Conservation (phyloP, 768 basidiomycete species). For the Mycena olivaceomarginata region DNA sequence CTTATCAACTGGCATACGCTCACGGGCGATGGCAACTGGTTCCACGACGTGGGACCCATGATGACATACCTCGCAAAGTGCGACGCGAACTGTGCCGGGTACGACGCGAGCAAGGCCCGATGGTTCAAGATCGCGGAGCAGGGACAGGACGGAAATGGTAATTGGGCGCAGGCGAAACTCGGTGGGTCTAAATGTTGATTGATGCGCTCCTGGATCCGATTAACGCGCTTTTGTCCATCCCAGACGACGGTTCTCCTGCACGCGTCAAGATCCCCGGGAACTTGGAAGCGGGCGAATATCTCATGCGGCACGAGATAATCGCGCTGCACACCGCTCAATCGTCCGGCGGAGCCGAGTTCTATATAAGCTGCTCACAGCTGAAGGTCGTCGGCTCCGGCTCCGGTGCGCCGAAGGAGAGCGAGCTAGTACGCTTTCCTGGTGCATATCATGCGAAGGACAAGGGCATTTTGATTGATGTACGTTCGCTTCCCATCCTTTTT, state of each 20-base stretch:
- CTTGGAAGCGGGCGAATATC: slow-evolving; percentile 67
- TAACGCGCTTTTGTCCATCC: slow-evolving; percentile 19
- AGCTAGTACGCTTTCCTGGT: slow-evolving; percentile 52
- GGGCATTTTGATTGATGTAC: slow-evolving; percentile 58
- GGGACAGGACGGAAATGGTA: slow-evolving; percentile 55
- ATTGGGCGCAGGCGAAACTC: slow-evolving; percentile 63
- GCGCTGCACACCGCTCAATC: slow-evolving; percentile 62
- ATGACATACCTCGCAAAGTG: slow-evolving; percentile 65
- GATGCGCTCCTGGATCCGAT: neutral
- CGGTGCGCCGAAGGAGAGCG: slow-evolving; percentile 47
- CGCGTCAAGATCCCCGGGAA: slow-evolving; percentile 57
- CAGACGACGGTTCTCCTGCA: slow-evolving; percentile 53
- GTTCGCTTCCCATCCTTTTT: neutral
- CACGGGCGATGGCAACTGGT: slow-evolving; percentile 43
- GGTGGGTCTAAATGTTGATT: slow-evolving; percentile 49
- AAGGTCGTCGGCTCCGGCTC: slow-evolving; percentile 55
- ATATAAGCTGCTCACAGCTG: slow-evolving; percentile 56
- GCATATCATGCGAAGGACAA: slow-evolving; percentile 46
- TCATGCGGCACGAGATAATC: slow-evolving; percentile 72
- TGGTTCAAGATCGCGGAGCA: slow-evolving; percentile 74
- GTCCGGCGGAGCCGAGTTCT: slow-evolving; percentile 62
- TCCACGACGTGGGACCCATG: slow-evolving; percentile 55
- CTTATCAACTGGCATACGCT: slow-evolving; percentile 63
- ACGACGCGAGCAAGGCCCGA: slow-evolving; percentile 63
- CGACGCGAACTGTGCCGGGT: slow-evolving; percentile 64